A percentile compares a stretch with the other conserved stretches of the same genome.
These are phyloP conservation scores for Ceratocystis albifundus DNA, from an alignment of 2,329 filamentous ascomycete genomes.

Conservation along the genomic window DNA sequence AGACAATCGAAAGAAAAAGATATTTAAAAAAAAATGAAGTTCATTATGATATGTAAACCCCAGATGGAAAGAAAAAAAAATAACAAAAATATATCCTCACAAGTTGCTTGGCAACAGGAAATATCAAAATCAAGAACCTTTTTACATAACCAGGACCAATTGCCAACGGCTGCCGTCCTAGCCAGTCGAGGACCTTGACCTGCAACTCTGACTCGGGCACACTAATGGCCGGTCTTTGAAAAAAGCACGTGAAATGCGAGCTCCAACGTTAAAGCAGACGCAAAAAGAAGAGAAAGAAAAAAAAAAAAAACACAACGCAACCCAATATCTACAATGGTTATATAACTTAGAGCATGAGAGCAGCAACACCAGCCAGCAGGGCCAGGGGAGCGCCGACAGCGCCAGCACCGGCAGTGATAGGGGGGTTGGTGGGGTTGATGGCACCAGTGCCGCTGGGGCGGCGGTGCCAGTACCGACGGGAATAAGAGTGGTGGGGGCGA, in stretches of 20 bases:
- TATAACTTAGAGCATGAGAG: constrained; percentile 20
- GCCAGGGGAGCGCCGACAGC: constrained; percentile 18
- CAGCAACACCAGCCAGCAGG: constrained; percentile 20
- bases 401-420: constrained; percentile 23
- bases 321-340: constrained; percentile 4
- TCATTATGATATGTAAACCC: constrained; percentile 7
- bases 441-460: constrained; percentile 25
- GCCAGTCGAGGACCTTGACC: neutral
- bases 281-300: constrained; percentile 9
- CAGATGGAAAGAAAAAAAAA: neutral
- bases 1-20: too few relatives aligned
- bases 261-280: neutral
- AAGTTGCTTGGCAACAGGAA: constrained; percentile 3
- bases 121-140: neutral
- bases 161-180: neutral
- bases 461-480: constrained; percentile 24
- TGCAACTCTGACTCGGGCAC: neutral
- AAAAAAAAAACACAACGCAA: constrained; percentile 7
- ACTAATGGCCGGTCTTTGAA: neutral
- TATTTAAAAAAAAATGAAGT: constrained; percentile 1
- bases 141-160: constrained; percentile 3
- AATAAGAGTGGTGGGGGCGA: constrained; percentile 26
- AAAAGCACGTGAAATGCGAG: constrained; percentile 2
- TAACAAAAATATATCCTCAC: neutral
- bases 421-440: constrained; percentile 24